Evolutionary conservation across 1,284 basidiomycete genomes (phyloP).

Genomic region (Trichosporon sp.): DNA sequence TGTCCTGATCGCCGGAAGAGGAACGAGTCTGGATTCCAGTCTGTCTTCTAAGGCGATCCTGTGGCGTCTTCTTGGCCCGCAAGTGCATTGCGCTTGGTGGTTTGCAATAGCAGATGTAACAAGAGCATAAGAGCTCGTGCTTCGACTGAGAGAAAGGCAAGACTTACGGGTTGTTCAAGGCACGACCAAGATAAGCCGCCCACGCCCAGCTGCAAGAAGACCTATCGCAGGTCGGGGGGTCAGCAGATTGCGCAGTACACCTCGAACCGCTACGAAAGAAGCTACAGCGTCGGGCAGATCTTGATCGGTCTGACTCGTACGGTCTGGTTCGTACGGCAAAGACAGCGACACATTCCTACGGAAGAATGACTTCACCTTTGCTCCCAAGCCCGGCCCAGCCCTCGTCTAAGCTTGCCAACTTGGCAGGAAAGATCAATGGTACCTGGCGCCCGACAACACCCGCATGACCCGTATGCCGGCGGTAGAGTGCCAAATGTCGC

Average conservation of each 20-base stretch:
- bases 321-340: not conserved
- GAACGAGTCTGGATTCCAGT: not conserved
- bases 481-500: not conserved
- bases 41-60: not conserved
- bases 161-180: not conserved
- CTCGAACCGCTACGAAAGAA: not conserved
- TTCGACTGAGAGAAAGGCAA: too few species aligned
- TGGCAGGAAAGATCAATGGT: not conserved
- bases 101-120: too few species aligned
- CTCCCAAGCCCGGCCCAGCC: not conserved
- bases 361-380: not conserved
- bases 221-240: not conserved
- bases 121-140: too few species aligned
- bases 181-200: not conserved
- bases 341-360: not conserved
- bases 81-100: too few species aligned
- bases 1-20: not conserved
- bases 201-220: not conserved
- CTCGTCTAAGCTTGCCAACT: not conserved
- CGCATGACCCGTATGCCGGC: slow-evolving; percentile 7
- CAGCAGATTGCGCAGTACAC: not conserved
- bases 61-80: not conserved
- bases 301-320: not conserved
- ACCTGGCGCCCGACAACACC: slow-evolving; percentile 14
- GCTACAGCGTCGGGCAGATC: not conserved